These are phyloP conservation scores for Pterocarpus santalinus DNA, from an alignment of 306 rosid species.

Conservation along the genomic window DNA sequence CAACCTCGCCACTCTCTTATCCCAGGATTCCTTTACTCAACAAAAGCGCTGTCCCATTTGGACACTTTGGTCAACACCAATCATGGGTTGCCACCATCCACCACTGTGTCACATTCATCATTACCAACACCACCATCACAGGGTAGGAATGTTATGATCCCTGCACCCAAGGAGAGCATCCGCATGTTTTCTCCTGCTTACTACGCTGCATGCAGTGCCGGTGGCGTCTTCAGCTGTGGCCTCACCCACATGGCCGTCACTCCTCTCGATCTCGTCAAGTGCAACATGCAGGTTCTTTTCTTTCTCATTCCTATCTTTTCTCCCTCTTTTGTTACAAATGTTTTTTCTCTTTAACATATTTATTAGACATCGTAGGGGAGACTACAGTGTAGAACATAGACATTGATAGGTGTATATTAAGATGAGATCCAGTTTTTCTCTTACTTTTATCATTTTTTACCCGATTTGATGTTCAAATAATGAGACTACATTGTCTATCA, in stretches of 20 bases:
- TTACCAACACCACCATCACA: slow-evolving; percentile 12
- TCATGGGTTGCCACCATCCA: slow-evolving; percentile 36
- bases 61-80: slow-evolving; percentile 29
- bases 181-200: slow-evolving; percentile 70
- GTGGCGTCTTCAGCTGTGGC: slow-evolving; percentile 70
- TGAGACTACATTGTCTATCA: not conserved
- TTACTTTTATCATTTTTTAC: too few relatives aligned
- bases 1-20: slow-evolving; percentile 58
- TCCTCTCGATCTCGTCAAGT: slow-evolving; percentile 83
- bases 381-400: too few relatives aligned
- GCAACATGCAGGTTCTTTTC: slow-evolving; percentile 84
- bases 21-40: slow-evolving; percentile 67
- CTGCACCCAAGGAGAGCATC: slow-evolving; percentile 63
- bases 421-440: too few relatives aligned
- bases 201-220: slow-evolving; percentile 65
- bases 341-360: too few relatives aligned
- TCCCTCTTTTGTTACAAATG: too few relatives aligned
- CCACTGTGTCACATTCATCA: slow-evolving; percentile 21
- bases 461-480: too few relatives aligned
- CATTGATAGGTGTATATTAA: too few relatives aligned
- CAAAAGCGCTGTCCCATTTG: slow-evolving; percentile 46
- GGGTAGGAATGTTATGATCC: slow-evolving; percentile 48
- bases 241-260: slow-evolving; percentile 79
- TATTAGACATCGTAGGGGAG: too few relatives aligned
- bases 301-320: too few relatives aligned